Conservation (phyloP, 495 filamentous ascomycete genomes). For the Tuber microsphaerosporum region DNA sequence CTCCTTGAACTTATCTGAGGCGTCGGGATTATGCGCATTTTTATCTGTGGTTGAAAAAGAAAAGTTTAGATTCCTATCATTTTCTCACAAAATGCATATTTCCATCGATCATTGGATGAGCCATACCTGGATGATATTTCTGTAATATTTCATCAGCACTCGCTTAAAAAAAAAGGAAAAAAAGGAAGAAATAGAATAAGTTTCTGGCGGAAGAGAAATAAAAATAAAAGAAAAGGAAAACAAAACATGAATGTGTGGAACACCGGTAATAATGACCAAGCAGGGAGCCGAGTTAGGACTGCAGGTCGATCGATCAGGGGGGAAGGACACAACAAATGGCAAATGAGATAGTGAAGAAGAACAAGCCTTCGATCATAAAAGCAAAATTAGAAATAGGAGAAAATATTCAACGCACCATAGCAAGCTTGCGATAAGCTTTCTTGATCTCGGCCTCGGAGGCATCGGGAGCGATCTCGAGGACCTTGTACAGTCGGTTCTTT, state of each 20-base stretch:
- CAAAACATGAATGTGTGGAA: neutral
- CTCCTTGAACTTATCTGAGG: slow-evolving; percentile 97
- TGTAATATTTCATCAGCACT: slow-evolving; percentile 21
- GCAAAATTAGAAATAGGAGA: slow-evolving; percentile 6
- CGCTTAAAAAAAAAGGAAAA: slow-evolving; percentile 8
- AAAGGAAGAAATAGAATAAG: neutral
- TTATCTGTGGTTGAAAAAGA: slow-evolving; percentile 60
- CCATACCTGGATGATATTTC: slow-evolving; percentile 40
- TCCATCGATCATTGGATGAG: neutral
- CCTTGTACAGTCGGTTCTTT: slow-evolving; percentile 54
- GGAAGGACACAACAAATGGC: neutral
- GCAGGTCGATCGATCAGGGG: neutral
- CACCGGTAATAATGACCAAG: neutral
- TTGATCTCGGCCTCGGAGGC: slow-evolving; percentile 73
- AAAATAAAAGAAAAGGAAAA: neutral
- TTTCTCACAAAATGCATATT: neutral
- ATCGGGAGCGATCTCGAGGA: slow-evolving; percentile 57
- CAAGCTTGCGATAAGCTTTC: slow-evolving; percentile 70
- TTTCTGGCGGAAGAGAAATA: neutral
- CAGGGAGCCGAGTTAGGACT: neutral
- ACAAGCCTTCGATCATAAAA: neutral
- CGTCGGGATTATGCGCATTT: slow-evolving; percentile 86
- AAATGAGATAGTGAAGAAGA: neutral
- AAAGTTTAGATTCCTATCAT: slow-evolving; percentile 16
- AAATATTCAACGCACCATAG: slow-evolving; percentile 47